Evolutionary conservation across 2,329 filamentous ascomycete species (phyloP).

Genomic region (Chrysosporium keratinophilum): DNA sequence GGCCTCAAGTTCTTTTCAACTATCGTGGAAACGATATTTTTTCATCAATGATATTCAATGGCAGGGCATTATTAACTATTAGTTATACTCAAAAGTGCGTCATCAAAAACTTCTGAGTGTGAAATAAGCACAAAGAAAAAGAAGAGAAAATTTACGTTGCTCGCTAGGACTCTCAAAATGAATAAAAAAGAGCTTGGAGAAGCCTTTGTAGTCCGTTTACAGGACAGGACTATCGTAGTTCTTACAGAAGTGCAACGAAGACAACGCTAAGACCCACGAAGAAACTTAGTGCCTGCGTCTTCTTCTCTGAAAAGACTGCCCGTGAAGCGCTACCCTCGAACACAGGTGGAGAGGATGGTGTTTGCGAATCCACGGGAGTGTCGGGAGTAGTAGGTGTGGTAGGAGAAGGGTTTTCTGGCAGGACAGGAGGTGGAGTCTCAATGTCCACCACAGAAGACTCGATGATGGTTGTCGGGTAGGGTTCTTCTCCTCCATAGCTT

Average conservation of each 20-base stretch:
- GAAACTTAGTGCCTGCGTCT: background rate
- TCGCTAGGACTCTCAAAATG: too few species aligned
- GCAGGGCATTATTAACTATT: background rate
- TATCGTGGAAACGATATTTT: too few species aligned
- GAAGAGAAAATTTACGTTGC: too few species aligned
- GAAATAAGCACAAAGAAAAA: too few species aligned
- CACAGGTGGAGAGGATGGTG: background rate
- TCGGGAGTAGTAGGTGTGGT: background rate
- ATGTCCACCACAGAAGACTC: background rate
- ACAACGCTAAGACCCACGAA: background rate
- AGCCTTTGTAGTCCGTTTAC: background rate
- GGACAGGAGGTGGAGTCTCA: background rate
- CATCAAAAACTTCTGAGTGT: background rate
- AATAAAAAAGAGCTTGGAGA: background rate
- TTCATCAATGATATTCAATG: too few species aligned
- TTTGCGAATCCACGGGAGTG: background rate
- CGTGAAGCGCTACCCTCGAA: constrained; percentile 1
- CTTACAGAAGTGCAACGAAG: background rate
- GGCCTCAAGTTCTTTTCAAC: background rate
- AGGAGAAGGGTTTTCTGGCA: background rate
- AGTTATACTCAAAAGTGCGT: background rate
- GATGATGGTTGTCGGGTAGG: background rate
- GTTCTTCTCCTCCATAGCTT: background rate
- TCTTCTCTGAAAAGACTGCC: background rate
- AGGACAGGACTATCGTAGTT: background rate